Evolutionary conservation across 169 alveolate genomes (phyloP).

Genomic region (Fabrea salina): DNA sequence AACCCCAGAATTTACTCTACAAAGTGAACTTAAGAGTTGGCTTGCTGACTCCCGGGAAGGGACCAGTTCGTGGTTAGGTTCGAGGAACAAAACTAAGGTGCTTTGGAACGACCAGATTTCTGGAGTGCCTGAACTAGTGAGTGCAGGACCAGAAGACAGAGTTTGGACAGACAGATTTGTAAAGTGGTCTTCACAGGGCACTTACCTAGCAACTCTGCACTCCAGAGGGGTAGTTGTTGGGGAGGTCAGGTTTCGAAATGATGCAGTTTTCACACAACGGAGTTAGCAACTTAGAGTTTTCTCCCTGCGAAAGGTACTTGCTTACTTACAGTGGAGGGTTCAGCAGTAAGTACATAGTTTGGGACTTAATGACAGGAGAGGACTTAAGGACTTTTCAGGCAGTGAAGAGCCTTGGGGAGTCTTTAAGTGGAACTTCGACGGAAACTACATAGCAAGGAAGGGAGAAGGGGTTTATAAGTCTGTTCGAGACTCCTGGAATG

Average conservation of each 20-base stretch:
- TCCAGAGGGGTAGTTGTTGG: conserved; percentile 11
- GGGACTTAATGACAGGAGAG: neutral
- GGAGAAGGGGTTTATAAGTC: neutral
- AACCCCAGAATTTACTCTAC: neutral
- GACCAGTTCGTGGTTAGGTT: neutral
- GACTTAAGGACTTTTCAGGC: conserved; percentile 9
- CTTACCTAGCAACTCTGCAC: conserved; percentile 23
- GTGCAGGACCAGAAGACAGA: neutral
- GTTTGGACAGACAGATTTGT: conserved; percentile 23
- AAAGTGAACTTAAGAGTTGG: conserved; percentile 19
- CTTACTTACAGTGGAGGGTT: neutral
- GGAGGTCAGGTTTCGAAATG: conserved; percentile 17
- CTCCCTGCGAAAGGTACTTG: conserved; percentile 18
- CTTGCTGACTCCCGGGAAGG: neutral
- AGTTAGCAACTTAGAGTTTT: neutral
- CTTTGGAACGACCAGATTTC: conserved; percentile 10
- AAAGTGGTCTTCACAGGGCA: conserved; percentile 12
- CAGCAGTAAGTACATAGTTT: neutral
- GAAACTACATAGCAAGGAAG: conserved; percentile 2
- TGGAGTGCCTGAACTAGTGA: neutral
- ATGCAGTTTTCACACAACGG: neutral
- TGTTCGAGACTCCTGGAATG: conserved; percentile 1
- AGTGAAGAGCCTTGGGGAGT: conserved; percentile 25
- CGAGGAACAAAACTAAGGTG: neutral
- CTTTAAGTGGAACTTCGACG: conserved; percentile 3